A percentile compares a stretch with the other conserved stretches of the same genome.
These are phyloP conservation scores for Taphrina communis DNA, from an alignment of 1,139 yeast species.

Conservation along the genomic window DNA sequence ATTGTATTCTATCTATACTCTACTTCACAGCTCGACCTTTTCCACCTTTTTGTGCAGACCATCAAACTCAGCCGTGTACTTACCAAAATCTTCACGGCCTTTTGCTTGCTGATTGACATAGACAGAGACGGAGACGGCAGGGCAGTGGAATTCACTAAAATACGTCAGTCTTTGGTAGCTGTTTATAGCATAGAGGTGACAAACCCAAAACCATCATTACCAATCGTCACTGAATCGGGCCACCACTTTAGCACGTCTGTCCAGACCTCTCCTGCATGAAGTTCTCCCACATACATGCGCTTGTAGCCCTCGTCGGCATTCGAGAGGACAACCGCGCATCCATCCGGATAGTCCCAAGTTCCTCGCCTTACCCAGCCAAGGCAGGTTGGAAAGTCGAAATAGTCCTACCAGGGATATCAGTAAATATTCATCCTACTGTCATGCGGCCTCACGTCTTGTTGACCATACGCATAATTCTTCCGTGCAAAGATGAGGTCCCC, in stretches of 20 bases:
- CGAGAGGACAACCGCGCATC: conserved; percentile 45
- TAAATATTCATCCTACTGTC: background rate
- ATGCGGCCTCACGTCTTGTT: conserved; percentile 43
- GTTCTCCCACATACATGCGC: conserved; percentile 45
- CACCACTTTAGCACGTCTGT: conserved; percentile 45
- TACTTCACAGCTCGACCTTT: conserved; percentile 15
- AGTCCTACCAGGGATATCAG: conserved; percentile 4
- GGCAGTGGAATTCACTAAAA: conserved; percentile 43
- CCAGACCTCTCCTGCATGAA: conserved; percentile 45
- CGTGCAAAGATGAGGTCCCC: conserved; percentile 45
- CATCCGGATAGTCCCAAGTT: conserved; percentile 45
- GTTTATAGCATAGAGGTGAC: too few relatives aligned
- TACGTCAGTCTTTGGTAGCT: too few relatives aligned
- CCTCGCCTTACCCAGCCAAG: conserved; percentile 47
- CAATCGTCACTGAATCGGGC: conserved; percentile 43
- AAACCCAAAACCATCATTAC: conserved; percentile 44
- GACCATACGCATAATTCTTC: conserved; percentile 45
- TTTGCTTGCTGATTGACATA: conserved; percentile 44
- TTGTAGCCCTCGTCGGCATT: conserved; percentile 45
- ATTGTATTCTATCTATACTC: conserved; percentile 4
- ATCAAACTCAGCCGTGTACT: conserved; percentile 33
- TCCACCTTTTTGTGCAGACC: conserved; percentile 30
- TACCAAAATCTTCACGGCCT: conserved; percentile 44
- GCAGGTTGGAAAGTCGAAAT: conserved; percentile 44
- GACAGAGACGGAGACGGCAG: conserved; percentile 44